Percentiles rank a stretch among this genome's conserved stretches.
These are phyloP conservation scores for Ceriops decandra DNA, from an alignment of 345 rosid genomes.

Conservation along the genomic window DNA sequence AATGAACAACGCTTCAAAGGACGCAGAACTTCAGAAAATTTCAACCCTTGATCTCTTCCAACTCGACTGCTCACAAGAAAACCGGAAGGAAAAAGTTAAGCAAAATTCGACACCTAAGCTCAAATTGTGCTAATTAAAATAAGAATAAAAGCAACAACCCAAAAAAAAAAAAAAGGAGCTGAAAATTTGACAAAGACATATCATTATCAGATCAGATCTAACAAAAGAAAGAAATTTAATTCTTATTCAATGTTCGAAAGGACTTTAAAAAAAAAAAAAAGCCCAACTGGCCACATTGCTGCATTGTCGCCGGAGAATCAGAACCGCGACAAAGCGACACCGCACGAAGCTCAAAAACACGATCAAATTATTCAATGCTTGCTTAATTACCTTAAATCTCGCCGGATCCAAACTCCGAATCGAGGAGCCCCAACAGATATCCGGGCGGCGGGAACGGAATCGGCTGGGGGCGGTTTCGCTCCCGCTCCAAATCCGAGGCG, in stretches of 20 bases:
- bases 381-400: conserved; percentile 17
- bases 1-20: not conserved
- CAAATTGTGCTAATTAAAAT: not conserved
- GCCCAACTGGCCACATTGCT: conserved; percentile 1
- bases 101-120: not conserved
- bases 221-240: not conserved
- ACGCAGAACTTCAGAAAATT: not conserved
- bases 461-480: conserved; percentile 13
- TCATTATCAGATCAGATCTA: not conserved
- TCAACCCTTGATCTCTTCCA: not conserved
- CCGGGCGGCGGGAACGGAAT: conserved; percentile 25
- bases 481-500: not conserved
- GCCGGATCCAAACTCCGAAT: conserved; percentile 15
- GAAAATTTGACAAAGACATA: not conserved
- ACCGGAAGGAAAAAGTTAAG: not conserved
- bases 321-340: not conserved
- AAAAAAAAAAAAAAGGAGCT: not conserved
- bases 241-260: not conserved
- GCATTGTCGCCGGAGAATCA: not conserved
- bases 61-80: not conserved
- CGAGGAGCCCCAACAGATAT: conserved; percentile 5
- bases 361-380: not conserved
- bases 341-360: not conserved
- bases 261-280: not conserved
- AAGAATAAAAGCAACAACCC: not conserved